These are phyloP conservation scores for Alternaria incomplexa DNA, from an alignment of 2,329 filamentous ascomycete species.

Conservation along the genomic window DNA sequence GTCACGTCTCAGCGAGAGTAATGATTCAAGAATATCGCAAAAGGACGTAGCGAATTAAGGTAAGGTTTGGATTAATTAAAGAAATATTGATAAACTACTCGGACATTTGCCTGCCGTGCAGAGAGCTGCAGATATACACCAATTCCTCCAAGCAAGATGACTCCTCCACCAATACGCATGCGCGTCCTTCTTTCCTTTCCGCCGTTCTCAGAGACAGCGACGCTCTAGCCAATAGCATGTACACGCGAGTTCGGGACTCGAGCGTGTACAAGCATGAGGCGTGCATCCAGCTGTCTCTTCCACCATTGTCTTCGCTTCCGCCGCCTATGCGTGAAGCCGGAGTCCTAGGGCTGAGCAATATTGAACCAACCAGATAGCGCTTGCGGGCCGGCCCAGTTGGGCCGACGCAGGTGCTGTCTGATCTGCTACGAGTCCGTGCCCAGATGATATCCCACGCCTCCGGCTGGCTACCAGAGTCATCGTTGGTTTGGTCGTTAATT, in stretches of 20 bases:
- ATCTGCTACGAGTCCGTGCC: slow-evolving; percentile 49
- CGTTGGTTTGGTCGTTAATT: slow-evolving; percentile 17
- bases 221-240: slow-evolving; percentile 39
- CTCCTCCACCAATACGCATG: slow-evolving; percentile 42
- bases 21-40: no score
- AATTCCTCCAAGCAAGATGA: slow-evolving; percentile 26
- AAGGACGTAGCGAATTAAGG: no score
- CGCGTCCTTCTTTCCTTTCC: slow-evolving; percentile 13
- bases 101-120: slow-evolving; percentile 26
- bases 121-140: slow-evolving; percentile 29
- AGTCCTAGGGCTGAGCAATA: slow-evolving; percentile 49
- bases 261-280: slow-evolving; percentile 23
- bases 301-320: slow-evolving; percentile 20
- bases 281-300: slow-evolving; percentile 46
- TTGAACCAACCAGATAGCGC: slow-evolving; percentile 42
- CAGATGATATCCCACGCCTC: slow-evolving; percentile 47
- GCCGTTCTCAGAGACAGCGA: slow-evolving; percentile 39
- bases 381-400: slow-evolving; percentile 26
- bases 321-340: slow-evolving; percentile 33
- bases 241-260: slow-evolving; percentile 34
- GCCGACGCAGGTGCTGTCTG: slow-evolving; percentile 24
- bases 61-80: neutral
- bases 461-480: slow-evolving; percentile 38
- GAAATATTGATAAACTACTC: slow-evolving; percentile 1
- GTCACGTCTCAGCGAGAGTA: no score